Evolutionary conservation across 108 stramenopile genomes (phyloP).

Genomic region (Discostella stelligeroides): DNA sequence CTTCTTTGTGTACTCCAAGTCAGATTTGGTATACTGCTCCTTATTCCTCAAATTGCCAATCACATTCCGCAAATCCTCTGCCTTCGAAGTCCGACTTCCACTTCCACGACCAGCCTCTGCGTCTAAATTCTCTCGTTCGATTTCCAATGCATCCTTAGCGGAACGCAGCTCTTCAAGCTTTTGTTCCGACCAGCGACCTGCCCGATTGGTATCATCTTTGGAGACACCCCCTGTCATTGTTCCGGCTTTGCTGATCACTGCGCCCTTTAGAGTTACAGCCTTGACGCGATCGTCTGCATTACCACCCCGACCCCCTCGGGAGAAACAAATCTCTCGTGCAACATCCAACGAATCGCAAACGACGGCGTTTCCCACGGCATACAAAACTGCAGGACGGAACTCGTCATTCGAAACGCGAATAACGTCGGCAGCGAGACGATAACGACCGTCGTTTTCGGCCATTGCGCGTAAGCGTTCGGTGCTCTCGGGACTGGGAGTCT

Average conservation of each 20-base stretch:
- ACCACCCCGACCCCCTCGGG: conserved; percentile 31
- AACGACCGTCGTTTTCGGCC: conserved; percentile 72
- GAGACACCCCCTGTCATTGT: conserved; percentile 97
- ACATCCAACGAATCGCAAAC: conserved; percentile 93
- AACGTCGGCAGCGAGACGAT: conserved; percentile 88
- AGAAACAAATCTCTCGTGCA: conserved; percentile 89
- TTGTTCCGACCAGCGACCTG: conserved; percentile 80
- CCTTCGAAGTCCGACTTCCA: conserved; percentile 49
- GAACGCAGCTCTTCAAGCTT: conserved; percentile 67
- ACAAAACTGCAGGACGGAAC: conserved; percentile 78
- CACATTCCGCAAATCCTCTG: conserved; percentile 78
- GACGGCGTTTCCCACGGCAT: conserved; percentile 95
- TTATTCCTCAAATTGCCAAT: conserved; percentile 72
- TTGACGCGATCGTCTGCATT: conserved; percentile 73
- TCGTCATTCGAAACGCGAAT: conserved; percentile 86
- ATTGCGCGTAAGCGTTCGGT: conserved; percentile 89
- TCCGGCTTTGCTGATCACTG: conserved; percentile 95
- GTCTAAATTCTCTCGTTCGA: conserved; percentile 72
- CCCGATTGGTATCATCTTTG: conserved; percentile 66
- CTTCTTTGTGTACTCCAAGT: conserved; percentile 76
- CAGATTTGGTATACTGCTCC: conserved; percentile 74
- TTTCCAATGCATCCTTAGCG: conserved; percentile 76
- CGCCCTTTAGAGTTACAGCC: conserved; percentile 94
- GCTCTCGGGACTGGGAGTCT: conserved; percentile 72
- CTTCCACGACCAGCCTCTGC: conserved; percentile 48